Base-by-base conservation (phyloP, 345 rosid genomes). In the Arabis alpina region DNA sequence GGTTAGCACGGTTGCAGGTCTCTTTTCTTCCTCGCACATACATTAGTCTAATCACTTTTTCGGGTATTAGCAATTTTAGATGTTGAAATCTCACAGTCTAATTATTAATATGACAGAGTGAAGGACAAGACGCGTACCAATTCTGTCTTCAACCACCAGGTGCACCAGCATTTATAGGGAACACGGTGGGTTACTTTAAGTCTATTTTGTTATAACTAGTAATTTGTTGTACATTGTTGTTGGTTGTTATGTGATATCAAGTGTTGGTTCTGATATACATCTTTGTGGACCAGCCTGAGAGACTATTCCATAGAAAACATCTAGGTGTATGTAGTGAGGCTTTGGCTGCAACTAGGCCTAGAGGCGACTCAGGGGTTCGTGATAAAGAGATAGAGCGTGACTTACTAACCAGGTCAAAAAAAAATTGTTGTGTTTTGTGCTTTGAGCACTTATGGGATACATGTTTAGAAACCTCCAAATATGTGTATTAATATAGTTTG, bases 131-230 rank as follows among this genome's bases (percentile, higher is more conserved):
- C 72, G 86, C 92, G 19, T 93, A 90, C 71, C 98, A 93, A 59
- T 93, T 93, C 71, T 87, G 85, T 82, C 86, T 93, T 71, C 98
- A 93, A 78, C 98, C 96, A 55, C 88, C 91, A 14, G 73, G 82
- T 80, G 87, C 87, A 65, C 91, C 95, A n/a, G 88, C 98, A 66
- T 92, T 90, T 71, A 83, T 92, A 53, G 96, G 96, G 63, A 92
- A 92, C 84, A 92, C 98, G 80, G 98, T 81, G 80, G 45, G 82
- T 75, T 40, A 2, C 30, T 55, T 28, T 47, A 28, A 36, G 6
- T 28, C 43, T 37, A 36, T 24, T 47, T 14, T 0, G 14, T 12
- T 34, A 12, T 49, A 11, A 27, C 7, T 13, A 27, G 30, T 27
- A 19, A 49, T 14, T 25, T 65, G 2, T 23, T 43, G 19, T 12